Conservation (phyloP, 768 basidiomycete genomes). For the Serendipita sp. region DNA sequence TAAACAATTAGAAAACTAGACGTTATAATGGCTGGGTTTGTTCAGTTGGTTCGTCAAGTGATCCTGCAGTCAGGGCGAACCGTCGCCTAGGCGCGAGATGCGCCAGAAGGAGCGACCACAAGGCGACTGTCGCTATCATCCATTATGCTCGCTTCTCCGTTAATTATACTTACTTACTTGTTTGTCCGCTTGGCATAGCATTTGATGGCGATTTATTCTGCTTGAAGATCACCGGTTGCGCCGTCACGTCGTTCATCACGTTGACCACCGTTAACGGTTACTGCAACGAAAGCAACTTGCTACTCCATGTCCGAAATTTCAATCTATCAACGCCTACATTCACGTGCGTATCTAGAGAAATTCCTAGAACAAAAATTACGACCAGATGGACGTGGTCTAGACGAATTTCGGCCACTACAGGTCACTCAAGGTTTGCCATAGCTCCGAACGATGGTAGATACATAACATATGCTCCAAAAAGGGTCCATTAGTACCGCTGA, state of each 20-base stretch:
- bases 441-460: background rate
- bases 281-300: no score
- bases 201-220: background rate
- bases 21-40: no score
- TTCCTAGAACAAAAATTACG: conserved; percentile 65
- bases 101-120: no score
- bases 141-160: no score
- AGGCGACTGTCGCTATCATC: no score
- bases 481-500: conserved; percentile 90
- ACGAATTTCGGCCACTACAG: conserved; percentile 54
- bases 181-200: no score
- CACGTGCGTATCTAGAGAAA: conserved; percentile 69
- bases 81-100: no score
- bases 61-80: no score
- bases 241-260: background rate
- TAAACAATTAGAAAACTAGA: no score
- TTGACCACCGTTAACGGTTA: no score
- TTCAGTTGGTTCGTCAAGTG: no score
- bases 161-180: no score
- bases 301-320: background rate
- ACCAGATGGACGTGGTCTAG: conserved; percentile 64
- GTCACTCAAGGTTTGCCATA: conserved; percentile 57
- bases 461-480: conserved; percentile 16
- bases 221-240: background rate
- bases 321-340: conserved; percentile 80